Evolutionary conservation across 108 stramenopile species (phyloP).

Genomic region (Pseudonitzschia delicatissima): DNA sequence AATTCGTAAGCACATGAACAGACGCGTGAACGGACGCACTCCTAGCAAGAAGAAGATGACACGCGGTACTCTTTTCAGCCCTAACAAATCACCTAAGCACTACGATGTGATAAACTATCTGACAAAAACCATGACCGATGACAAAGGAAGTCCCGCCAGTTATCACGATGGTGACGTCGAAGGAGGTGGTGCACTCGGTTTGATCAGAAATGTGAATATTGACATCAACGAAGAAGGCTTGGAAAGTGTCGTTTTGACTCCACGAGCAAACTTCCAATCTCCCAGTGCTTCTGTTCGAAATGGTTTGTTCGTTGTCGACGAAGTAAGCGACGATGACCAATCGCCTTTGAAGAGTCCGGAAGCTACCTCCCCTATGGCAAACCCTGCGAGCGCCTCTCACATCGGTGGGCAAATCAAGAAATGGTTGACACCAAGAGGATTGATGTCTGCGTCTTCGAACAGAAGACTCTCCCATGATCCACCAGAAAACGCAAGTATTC

Average conservation of each 20-base stretch:
- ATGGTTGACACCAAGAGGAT: conserved; percentile 28
- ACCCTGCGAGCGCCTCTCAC: neutral
- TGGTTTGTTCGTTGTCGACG: conserved; percentile 10
- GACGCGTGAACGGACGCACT: neutral
- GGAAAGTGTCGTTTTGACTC: conserved; percentile 12
- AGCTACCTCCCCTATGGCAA: neutral
- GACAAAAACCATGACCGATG: conserved; percentile 21
- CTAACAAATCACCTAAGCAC: conserved; percentile 4
- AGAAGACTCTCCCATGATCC: conserved; percentile 12
- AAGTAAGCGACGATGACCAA: neutral
- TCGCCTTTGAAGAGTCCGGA: conserved; percentile 1
- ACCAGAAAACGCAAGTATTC: conserved; percentile 17
- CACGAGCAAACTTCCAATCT: neutral
- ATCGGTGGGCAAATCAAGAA: conserved; percentile 19
- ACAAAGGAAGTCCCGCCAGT: conserved; percentile 3
- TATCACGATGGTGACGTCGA: conserved; percentile 16
- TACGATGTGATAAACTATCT: conserved; percentile 14
- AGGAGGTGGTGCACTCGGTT: conserved; percentile 12
- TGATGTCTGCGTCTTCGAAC: conserved; percentile 3
- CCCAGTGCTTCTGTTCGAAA: neutral
- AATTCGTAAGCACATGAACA: conserved; percentile 22
- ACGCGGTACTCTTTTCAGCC: conserved; percentile 3
- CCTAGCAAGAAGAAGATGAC: neutral
- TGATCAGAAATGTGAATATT: neutral
- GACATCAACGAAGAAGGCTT: neutral